A percentile compares a stretch with the other conserved stretches of the same genome.
Conservation (phyloP, 2,329 filamentous ascomycete genomes). For the Neobulgaria alba region DNA sequence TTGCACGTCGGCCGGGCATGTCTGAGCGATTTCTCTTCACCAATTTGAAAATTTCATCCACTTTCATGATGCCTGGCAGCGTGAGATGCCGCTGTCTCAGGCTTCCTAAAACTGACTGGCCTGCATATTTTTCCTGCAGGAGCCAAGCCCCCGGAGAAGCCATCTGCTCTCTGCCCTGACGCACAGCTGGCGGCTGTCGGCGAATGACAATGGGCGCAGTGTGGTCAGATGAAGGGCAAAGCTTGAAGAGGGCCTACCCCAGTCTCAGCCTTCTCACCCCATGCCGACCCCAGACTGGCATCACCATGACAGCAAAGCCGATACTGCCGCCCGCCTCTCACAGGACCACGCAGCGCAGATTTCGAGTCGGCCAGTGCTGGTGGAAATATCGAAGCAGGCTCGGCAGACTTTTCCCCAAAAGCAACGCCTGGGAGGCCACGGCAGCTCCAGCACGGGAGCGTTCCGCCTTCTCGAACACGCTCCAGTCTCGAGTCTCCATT, state of each 20-base stretch:
- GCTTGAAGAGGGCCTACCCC: constrained; percentile 18
- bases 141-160: constrained; percentile 12
- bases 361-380: not conserved
- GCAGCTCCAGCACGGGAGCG: not conserved
- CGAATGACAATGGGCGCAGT: constrained; percentile 12
- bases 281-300: not conserved
- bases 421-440: not conserved
- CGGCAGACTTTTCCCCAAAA: too few species aligned
- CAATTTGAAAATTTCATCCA: too few species aligned
- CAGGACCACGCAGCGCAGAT: too few species aligned
- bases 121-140: constrained; percentile 8
- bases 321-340: constrained; percentile 4
- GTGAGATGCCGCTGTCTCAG: constrained; percentile 11
- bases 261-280: constrained; percentile 13
- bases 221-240: constrained; percentile 18
- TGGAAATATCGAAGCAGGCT: not conserved
- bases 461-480: not conserved
- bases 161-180: constrained; percentile 12
- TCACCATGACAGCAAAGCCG: constrained; percentile 4
- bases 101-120: constrained; percentile 12
- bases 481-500: too few species aligned
- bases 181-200: constrained; percentile 4
- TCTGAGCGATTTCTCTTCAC: too few species aligned
- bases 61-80: not conserved
- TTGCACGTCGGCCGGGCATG: too few species aligned